A percentile compares a stretch with the other conserved stretches of the same genome.
These are phyloP conservation scores for Cucurbitaria berberidis DNA, from an alignment of 2,329 filamentous ascomycete genomes.

Conservation along the genomic window DNA sequence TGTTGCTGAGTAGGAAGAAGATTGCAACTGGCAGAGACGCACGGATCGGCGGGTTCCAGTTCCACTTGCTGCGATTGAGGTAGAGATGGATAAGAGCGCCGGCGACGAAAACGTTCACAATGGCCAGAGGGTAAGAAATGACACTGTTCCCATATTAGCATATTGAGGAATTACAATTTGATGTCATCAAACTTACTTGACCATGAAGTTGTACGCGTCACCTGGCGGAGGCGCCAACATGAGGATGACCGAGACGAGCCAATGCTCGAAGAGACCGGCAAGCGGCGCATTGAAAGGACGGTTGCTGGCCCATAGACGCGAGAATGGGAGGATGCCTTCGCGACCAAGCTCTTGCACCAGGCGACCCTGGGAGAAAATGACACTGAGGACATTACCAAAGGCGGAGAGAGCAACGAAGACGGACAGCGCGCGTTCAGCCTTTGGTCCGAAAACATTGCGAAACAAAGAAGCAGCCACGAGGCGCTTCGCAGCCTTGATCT, in stretches of 20 bases:
- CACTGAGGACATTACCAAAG: constrained; percentile 70
- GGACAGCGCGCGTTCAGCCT: constrained; percentile 64
- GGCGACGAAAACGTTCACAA: constrained; percentile 60
- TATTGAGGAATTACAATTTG: constrained; percentile 7
- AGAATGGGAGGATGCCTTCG: constrained; percentile 70
- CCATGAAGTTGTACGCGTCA: constrained; percentile 69
- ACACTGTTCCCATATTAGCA: constrained; percentile 51
- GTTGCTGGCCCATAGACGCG: constrained; percentile 68
- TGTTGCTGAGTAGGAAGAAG: constrained; percentile 61
- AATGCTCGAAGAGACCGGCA: constrained; percentile 68
- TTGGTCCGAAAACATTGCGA: constrained; percentile 59
- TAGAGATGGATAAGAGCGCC: constrained; percentile 58
- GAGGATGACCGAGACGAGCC: constrained; percentile 67
- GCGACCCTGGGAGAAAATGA: constrained; percentile 72
- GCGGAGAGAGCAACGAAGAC: constrained; percentile 72
- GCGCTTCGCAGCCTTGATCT: constrained; percentile 60
- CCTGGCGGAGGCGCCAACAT: constrained; percentile 71
- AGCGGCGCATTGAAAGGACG: constrained; percentile 68
- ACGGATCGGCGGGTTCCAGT: constrained; percentile 58
- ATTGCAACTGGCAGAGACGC: constrained; percentile 58
- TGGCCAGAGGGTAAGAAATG: constrained; percentile 69
- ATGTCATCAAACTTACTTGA: constrained; percentile 47
- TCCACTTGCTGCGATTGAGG: constrained; percentile 47
- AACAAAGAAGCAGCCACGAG: constrained; percentile 65
- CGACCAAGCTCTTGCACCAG: constrained; percentile 70